A percentile compares a stretch with the other conserved stretches of the same genome.
These are phyloP conservation scores for Botrytis squamosa DNA, from an alignment of 2,329 filamentous ascomycete genomes.

Conservation along the genomic window DNA sequence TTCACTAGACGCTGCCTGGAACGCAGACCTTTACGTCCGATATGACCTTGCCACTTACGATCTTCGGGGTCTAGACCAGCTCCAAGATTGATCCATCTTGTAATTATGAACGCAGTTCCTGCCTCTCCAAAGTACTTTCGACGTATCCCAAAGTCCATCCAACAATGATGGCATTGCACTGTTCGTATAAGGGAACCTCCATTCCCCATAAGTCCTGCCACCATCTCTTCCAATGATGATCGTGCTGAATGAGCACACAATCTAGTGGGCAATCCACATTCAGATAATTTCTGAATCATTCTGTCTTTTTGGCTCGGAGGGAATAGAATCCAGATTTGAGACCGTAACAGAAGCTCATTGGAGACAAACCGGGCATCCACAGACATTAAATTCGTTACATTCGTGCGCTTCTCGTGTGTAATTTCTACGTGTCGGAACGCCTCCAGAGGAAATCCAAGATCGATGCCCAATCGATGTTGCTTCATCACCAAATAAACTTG, in stretches of 20 bases:
- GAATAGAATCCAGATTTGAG: slow-evolving; percentile 28
- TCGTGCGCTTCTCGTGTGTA: not conserved
- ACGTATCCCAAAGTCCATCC: slow-evolving; percentile 26
- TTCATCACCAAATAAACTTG: slow-evolving; percentile 9
- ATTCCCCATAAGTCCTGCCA: too few relatives aligned
- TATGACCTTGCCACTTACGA: slow-evolving; percentile 23
- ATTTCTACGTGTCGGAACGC: not conserved
- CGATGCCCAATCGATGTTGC: not conserved
- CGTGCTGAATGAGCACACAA: too few relatives aligned
- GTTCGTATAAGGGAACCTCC: slow-evolving; percentile 12
- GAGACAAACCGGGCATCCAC: slow-evolving; percentile 12
- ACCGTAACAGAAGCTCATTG: slow-evolving; percentile 23
- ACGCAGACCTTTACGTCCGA: not conserved
- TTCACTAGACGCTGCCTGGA: not conserved
- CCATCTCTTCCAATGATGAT: too few relatives aligned
- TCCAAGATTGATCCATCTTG: slow-evolving; percentile 25
- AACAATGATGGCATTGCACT: slow-evolving; percentile 23
- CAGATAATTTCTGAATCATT: not conserved
- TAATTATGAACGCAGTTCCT: slow-evolving; percentile 21
- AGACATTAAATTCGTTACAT: not conserved
- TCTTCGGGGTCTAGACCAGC: slow-evolving; percentile 21
- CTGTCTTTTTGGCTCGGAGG: slow-evolving; percentile 22
- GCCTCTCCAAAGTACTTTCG: slow-evolving; percentile 24
- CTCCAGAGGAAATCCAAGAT: slow-evolving; percentile 9
- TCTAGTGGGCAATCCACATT: too few relatives aligned